These are phyloP conservation scores for Monilinia laxa DNA, from an alignment of 2,329 filamentous ascomycete species.

Conservation along the genomic window DNA sequence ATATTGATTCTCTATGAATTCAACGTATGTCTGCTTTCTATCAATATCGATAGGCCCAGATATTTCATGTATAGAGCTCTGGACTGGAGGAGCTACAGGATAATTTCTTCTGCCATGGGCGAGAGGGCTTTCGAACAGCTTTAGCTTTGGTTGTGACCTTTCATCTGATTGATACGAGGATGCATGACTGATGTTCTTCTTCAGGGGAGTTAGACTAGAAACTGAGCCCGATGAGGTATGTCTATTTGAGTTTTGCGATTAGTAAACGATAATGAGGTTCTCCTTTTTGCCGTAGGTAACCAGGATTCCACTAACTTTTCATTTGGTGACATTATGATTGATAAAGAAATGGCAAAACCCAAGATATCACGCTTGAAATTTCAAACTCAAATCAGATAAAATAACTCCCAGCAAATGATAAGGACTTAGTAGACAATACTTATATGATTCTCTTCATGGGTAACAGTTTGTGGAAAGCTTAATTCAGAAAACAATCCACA, in stretches of 20 bases:
- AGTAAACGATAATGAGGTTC: not conserved
- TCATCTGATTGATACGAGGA: not conserved
- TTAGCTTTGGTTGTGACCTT: slow-evolving; percentile 24
- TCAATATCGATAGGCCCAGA: slow-evolving; percentile 13
- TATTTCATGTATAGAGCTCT: not conserved
- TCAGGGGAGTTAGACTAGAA: not conserved
- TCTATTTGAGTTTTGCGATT: not conserved
- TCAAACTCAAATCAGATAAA: not conserved
- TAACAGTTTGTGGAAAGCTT: not conserved
- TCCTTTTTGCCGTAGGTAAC: not conserved
- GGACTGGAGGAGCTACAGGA: not conserved
- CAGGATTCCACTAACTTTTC: not conserved
- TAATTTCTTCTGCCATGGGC: slow-evolving; percentile 23
- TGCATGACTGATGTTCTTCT: not conserved
- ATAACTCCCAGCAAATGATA: not conserved
- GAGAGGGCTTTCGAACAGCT: slow-evolving; percentile 28
- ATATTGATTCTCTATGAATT: not conserved
- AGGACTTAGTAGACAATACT: not conserved
- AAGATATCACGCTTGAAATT: not conserved
- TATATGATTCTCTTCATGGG: not conserved
- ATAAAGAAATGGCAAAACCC: not conserved
- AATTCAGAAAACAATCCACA: not conserved
- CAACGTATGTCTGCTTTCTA: slow-evolving; percentile 1
- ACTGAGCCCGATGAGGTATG: slow-evolving; percentile 4
- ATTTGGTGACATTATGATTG: slow-evolving; percentile 5